A percentile compares a stretch with the other conserved stretches of the same genome.
phyloP scores from a whole-genome alignment of 176 grass and related monocot genomes.

The Musa acuminata region DNA sequence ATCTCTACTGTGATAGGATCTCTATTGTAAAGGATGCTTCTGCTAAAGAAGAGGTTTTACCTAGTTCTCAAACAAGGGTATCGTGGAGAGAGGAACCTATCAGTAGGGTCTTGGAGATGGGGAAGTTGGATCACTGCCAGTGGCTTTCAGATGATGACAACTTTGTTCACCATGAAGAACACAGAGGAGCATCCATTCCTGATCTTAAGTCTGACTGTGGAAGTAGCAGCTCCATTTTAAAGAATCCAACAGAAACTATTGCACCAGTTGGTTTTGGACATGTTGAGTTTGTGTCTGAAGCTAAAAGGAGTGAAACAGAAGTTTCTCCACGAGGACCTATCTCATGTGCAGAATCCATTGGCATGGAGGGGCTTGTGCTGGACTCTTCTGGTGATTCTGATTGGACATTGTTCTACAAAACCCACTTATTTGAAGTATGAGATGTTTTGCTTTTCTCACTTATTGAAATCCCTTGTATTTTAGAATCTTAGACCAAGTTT shows the following conservation, averaged over 20 bases:
- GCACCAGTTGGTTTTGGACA: constrained; percentile 40
- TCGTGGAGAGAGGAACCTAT: constrained; percentile 85
- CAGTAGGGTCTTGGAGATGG: constrained; percentile 83
- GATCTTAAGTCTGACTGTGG: constrained; percentile 15
- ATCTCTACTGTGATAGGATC: constrained; percentile 30
- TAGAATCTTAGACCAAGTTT: constrained; percentile 3
- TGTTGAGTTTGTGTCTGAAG: constrained; percentile 24
- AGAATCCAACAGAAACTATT: constrained; percentile 19
- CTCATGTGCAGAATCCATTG: constrained; percentile 57
- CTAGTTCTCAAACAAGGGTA: constrained; percentile 35
- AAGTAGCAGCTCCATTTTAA: constrained; percentile 11
- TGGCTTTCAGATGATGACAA: constrained; percentile 75
- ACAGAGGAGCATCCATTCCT: neutral
- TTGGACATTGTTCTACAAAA: constrained; percentile 80
- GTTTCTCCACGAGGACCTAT: constrained; percentile 9
- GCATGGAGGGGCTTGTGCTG: constrained; percentile 55
- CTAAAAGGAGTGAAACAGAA: constrained; percentile 15
- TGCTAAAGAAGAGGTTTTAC: constrained; percentile 9
- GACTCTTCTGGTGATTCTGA: constrained; percentile 60
- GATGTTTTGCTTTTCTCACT: neutral
- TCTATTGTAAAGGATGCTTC: constrained; percentile 20
- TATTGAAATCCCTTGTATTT: neutral
- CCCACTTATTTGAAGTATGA: constrained; percentile 74
- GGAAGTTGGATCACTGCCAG: constrained; percentile 53
- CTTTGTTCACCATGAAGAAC: neutral